Evolutionary conservation across 257 asterid genomes (phyloP).

Genomic region (Salvia miltiorrhiza): DNA sequence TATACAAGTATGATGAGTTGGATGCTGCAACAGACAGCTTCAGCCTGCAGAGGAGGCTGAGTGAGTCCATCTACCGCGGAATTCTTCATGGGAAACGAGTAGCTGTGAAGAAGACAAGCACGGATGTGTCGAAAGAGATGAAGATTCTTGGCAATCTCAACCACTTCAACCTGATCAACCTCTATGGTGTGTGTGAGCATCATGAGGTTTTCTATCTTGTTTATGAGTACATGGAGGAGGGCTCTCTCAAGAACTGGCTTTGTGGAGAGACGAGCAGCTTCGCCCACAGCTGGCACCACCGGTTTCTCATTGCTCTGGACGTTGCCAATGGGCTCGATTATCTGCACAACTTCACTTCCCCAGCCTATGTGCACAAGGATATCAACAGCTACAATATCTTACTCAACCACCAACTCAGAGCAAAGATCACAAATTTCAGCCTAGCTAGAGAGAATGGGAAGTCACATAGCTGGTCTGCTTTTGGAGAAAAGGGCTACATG

Average conservation of each 20-base stretch:
- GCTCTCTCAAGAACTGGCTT: slow-evolving; percentile 61
- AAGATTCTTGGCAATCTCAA: slow-evolving; percentile 50
- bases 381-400: slow-evolving; percentile 50
- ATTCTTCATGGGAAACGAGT: slow-evolving; percentile 41
- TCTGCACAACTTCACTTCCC: slow-evolving; percentile 65
- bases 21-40: slow-evolving; percentile 51
- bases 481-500: slow-evolving; percentile 52
- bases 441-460: slow-evolving; percentile 33
- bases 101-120: slow-evolving; percentile 40
- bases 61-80: slow-evolving; percentile 42
- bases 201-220: slow-evolving; percentile 41
- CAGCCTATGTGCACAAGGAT: slow-evolving; percentile 60
- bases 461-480: slow-evolving; percentile 17
- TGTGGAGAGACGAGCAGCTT: slow-evolving; percentile 17
- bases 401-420: slow-evolving; percentile 47
- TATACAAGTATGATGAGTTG: slow-evolving; percentile 43
- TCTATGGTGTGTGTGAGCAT: slow-evolving; percentile 53
- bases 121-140: slow-evolving; percentile 44
- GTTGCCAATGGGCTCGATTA: slow-evolving; percentile 69
- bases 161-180: slow-evolving; percentile 62
- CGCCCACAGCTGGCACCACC: slow-evolving; percentile 45
- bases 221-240: slow-evolving; percentile 64
- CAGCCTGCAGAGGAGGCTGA: slow-evolving; percentile 31
- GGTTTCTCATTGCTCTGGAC: slow-evolving; percentile 61
- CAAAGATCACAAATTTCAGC: slow-evolving; percentile 60